Evolutionary conservation across 257 asterid species (phyloP), one percentile per base, ranked within the genome.

Genomic region (Anisodus acutangulus): DNA sequence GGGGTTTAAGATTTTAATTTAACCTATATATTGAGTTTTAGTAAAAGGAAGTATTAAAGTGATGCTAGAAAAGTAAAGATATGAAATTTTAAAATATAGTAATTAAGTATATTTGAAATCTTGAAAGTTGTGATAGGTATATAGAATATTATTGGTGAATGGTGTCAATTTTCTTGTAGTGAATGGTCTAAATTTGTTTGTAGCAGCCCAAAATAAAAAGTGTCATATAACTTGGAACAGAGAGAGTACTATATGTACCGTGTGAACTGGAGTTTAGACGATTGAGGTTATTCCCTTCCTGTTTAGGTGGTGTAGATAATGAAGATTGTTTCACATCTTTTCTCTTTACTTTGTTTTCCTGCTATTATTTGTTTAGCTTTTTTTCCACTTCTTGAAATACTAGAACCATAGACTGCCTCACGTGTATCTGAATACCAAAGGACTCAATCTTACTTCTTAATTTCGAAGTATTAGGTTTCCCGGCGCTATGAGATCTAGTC

Each of bases 1-100:
- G 26, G 26, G 4, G 53, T 68, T 16, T 68, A 8, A 70, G 37
- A 17, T 70, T 70, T 41, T 9, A 9, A 43, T 70, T 70, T 22
- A 16, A 45, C 79, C 17, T 41, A 4, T 8, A 67, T 67, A 67
- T 35, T 37, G 49, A 22, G 54, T 70, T 70, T 70, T 43, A n/a
- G 79, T 70, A 70, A 70, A 70, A 17, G 17, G 17, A 70, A 70
- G 35, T 70, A 70, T n/a, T n/a, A 17, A 70, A 43, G 37, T 70
- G n/a, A 70, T 15, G 76, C 76, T 15, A 19, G 2, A 16, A 16
- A 35, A 37, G 9, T 67, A 6, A 67, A 67, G 22, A 37, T 8
- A 67, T 16, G 51, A 13, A 35, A 67, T 49, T 37, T 13, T 6
- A 67, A 67, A 13, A 10, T 63, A 8, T 31, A 10, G 71, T 11